These are phyloP conservation scores for Paecilomyces sp. DNA, from an alignment of 2,329 filamentous ascomycete species.

Conservation along the genomic window DNA sequence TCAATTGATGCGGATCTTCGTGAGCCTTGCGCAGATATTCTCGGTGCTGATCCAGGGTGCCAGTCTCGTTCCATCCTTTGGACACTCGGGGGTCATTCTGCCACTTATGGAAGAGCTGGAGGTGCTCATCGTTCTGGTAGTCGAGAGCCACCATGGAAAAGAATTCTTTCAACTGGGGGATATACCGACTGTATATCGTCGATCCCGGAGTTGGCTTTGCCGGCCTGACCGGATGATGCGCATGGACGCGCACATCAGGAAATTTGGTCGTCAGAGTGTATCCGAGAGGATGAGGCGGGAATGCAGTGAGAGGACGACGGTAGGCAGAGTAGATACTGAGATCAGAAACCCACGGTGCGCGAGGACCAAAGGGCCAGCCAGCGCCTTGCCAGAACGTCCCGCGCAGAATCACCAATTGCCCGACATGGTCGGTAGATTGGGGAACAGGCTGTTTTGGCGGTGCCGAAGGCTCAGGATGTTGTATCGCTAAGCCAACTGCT, in stretches of 20 bases:
- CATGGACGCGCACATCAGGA: conserved; percentile 45
- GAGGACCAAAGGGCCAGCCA: conserved; percentile 59
- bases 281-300: conserved; percentile 23
- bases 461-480: conserved; percentile 33
- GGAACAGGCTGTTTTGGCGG: conserved; percentile 29
- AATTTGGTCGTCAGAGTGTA: conserved; percentile 43
- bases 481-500: conserved; percentile 34
- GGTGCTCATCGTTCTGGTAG: conserved; percentile 55
- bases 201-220: conserved; percentile 65
- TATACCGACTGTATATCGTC: conserved; percentile 70
- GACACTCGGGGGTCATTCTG: conserved; percentile 78
- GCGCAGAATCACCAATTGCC: conserved; percentile 44
- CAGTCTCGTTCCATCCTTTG: conserved; percentile 72
- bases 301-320: conserved; percentile 17
- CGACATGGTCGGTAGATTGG: conserved; percentile 23
- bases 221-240: conserved; percentile 63
- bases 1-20: conserved; percentile 64
- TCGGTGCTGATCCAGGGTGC: conserved; percentile 66
- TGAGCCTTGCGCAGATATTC: conserved; percentile 63
- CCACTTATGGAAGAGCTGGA: conserved; percentile 69
- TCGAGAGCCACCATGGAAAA: conserved; percentile 73
- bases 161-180: conserved; percentile 66
- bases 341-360: conserved; percentile 54
- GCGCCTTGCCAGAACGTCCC: conserved; percentile 64
- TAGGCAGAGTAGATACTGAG: conserved; percentile 24